A percentile compares a stretch with the other conserved stretches of the same genome.
Evolutionary conservation across 1,139 yeast species (phyloP).

Genomic region (Taphrina flavorubra): DNA sequence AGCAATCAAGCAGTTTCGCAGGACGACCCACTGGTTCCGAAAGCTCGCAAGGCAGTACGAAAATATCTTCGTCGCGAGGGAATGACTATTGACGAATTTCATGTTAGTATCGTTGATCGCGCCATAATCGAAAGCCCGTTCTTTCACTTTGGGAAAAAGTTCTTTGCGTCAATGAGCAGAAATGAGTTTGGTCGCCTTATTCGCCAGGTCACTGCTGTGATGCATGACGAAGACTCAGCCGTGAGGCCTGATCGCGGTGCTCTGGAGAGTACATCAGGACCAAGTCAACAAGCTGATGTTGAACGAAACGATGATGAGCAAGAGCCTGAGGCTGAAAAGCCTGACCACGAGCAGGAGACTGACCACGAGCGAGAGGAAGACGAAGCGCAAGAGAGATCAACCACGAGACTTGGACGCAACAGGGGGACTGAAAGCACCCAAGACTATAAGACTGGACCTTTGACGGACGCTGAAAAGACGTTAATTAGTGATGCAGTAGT

Average conservation of each 20-base stretch:
- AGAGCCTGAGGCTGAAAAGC: neutral
- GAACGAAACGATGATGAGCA: neutral
- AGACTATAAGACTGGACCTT: constrained; percentile 14
- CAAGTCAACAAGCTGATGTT: neutral
- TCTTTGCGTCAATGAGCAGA: constrained; percentile 11
- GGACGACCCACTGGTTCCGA: neutral
- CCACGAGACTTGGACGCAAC: too few relatives aligned
- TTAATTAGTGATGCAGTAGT: constrained; percentile 12
- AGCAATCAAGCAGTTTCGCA: neutral
- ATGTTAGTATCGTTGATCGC: neutral
- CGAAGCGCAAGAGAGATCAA: too few relatives aligned
- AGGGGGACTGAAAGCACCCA: neutral
- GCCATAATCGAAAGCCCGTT: neutral
- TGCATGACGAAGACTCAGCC: neutral
- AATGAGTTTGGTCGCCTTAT: neutral
- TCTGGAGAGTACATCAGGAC: neutral
- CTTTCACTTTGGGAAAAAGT: constrained; percentile 8
- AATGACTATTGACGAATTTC: neutral
- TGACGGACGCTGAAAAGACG: constrained; percentile 17
- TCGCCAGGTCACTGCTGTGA: neutral
- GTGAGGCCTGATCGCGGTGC: neutral
- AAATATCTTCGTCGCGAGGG: constrained; percentile 1
- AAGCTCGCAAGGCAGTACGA: constrained; percentile 1
- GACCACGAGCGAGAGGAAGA: neutral
- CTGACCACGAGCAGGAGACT: neutral